Evolutionary conservation across 208 protist species (phyloP).

Genomic region (Trypanosoma lewisi): DNA sequence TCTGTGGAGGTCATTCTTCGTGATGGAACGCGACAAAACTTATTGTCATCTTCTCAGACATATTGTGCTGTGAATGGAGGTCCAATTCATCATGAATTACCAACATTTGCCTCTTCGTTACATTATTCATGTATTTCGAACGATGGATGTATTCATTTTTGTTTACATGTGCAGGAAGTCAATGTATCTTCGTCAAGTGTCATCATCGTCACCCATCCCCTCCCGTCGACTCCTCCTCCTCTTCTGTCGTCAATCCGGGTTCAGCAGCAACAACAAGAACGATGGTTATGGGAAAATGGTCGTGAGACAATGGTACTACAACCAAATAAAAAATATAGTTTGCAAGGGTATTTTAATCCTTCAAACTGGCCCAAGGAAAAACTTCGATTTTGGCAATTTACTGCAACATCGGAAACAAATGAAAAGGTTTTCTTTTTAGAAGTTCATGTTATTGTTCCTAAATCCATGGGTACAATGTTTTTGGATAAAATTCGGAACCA

Average conservation of each 20-base stretch:
- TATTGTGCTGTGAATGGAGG: constrained; percentile 20
- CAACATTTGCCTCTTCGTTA: constrained; percentile 9
- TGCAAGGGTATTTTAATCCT: constrained; percentile 38
- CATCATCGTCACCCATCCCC: too few relatives aligned
- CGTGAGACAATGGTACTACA: constrained; percentile 44
- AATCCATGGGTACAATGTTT: neutral
- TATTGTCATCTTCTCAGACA: neutral
- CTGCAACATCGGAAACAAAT: constrained; percentile 52
- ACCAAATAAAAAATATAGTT: constrained; percentile 33
- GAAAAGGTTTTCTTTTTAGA: constrained; percentile 77
- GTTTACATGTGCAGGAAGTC: constrained; percentile 6
- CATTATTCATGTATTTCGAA: constrained; percentile 12
- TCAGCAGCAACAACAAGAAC: too few relatives aligned
- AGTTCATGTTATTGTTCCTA: constrained; percentile 44
- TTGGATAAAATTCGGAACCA: constrained; percentile 18
- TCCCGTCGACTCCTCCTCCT: neutral
- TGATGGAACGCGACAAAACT: constrained; percentile 19
- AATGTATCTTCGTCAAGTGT: too few relatives aligned
- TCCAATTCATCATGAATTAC: constrained; percentile 13
- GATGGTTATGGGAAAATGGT: constrained; percentile 62
- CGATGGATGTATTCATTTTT: constrained; percentile 24
- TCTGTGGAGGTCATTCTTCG: constrained; percentile 29
- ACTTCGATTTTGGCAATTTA: constrained; percentile 62
- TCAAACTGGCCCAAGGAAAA: constrained; percentile 29
- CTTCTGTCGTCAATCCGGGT: neutral